Evolutionary conservation across 2,329 filamentous ascomycete species (phyloP), one percentile per base, ranked within the genome.

Genomic region (Pseudocercospora eumusae): DNA sequence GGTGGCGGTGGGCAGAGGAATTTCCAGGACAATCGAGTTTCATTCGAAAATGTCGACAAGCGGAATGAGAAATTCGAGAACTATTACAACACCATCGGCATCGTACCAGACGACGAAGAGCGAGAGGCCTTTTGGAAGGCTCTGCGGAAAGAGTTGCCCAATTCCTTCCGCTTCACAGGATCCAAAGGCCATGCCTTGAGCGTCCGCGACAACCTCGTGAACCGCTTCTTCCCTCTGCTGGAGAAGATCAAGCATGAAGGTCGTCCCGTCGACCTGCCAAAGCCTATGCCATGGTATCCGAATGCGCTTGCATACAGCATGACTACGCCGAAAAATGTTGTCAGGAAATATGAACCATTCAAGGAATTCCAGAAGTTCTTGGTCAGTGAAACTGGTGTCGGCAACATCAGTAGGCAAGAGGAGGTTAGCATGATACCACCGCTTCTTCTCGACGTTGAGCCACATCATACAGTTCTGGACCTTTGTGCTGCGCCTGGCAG

Each of bases 351-450:
- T 77, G 87, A 91, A 36, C 95, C 95, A 2, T 99, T 99, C 75
- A 88, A 92, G 55, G 89, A 91, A 27, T 98, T 99, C 79, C 95
- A 99, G 77, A 96, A 96, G 76, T 99, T 97, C 81, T 84, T 99
- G 56, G 95, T 99, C 55, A 96, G 93, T 57, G 95, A 99, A 82
- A 97, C 95, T 3, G 92, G 90, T 60, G 92, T 98, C 21, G 95
- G 95, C 71, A 99, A 98, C 76, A 98, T 99, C 72, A 96, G 91
- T 78, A 87, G 95, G 71, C 95, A 99, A 78, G 95, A 99, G 80
- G 89, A 96, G 49, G 95, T 99, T 73, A 96, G 92, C 81, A 99
- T 99, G 95, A 98, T 99, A 66, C 95, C 95, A 25, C 95, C 95
- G 25, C 84, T 98, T 70, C 83, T 98, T 70, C 90, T 99, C 82